Evolutionary conservation across 1,139 yeast genomes (phyloP).

Genomic region (Entelexis sorbosivorans): DNA sequence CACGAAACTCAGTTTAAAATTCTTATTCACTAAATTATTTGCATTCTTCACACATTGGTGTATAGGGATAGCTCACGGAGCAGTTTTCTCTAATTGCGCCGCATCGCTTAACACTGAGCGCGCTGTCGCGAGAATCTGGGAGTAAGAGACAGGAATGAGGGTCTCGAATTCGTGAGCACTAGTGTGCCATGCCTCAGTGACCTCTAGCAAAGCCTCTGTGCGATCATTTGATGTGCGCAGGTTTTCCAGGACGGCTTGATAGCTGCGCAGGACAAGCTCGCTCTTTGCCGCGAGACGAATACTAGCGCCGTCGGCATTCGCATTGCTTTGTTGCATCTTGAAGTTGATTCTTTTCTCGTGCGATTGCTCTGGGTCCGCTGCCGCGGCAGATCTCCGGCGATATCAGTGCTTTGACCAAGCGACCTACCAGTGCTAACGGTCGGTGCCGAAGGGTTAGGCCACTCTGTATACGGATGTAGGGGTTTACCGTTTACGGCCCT

Average conservation of each 20-base stretch:
- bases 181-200: background rate
- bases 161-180: conserved; percentile 8
- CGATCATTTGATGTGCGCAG: conserved; percentile 7
- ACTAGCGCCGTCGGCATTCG: background rate
- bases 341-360: background rate
- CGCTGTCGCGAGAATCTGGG: conserved; percentile 13
- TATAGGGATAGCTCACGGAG: background rate
- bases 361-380: background rate
- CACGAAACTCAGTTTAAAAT: too few species aligned
- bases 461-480: background rate
- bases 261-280: background rate
- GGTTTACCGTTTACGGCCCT: background rate
- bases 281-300: background rate
- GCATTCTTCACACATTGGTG: too few species aligned
- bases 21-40: too few species aligned
- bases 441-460: background rate
- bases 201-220: conserved; percentile 7
- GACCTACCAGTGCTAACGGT: too few species aligned
- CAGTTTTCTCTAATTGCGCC: background rate
- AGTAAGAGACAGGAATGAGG: conserved; percentile 10
- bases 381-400: background rate
- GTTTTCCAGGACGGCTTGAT: background rate
- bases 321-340: background rate
- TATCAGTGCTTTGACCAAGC: too few species aligned
- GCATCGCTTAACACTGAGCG: background rate